These are phyloP conservation scores for Camelina hispida DNA, from an alignment of 345 rosid species.

Conservation along the genomic window DNA sequence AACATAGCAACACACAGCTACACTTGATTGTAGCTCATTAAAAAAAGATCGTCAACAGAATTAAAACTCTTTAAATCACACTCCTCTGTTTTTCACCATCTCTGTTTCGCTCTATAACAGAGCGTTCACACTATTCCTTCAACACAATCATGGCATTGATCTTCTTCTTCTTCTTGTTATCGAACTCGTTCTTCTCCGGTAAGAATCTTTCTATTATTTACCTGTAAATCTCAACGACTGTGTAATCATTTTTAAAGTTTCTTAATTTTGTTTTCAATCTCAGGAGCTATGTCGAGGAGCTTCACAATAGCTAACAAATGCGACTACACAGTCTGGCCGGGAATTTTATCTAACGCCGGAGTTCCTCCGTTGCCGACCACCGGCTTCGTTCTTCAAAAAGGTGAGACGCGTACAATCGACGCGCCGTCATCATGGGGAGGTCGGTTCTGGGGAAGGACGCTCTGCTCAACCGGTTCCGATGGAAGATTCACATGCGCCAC, in stretches of 20 bases:
- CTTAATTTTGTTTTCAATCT: not conserved
- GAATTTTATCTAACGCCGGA: slow-evolving; percentile 74
- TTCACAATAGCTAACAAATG: slow-evolving; percentile 73
- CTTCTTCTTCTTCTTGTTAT: slow-evolving; percentile 4
- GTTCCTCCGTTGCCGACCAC: slow-evolving; percentile 63
- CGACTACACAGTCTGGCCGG: slow-evolving; percentile 81
- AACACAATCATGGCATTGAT: slow-evolving; percentile 22
- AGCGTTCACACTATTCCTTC: not conserved
- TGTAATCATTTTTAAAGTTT: not conserved
- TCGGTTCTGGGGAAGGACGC: slow-evolving; percentile 88
- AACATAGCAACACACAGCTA: not conserved
- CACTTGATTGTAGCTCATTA: not conserved
- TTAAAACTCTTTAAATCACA: not conserved
- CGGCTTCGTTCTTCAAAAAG: slow-evolving; percentile 73
- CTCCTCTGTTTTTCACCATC: slow-evolving; percentile 9
- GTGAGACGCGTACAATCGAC: slow-evolving; percentile 55
- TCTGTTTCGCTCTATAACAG: slow-evolving; percentile 30
- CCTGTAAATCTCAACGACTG: not conserved
- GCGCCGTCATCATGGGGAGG: slow-evolving; percentile 93
- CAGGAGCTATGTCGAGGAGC: slow-evolving; percentile 58
- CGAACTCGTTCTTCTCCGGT: slow-evolving; percentile 12
- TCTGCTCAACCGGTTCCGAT: slow-evolving; percentile 61
- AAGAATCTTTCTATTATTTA: not conserved
- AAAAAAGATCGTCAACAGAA: slow-evolving; percentile 12
- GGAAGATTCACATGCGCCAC: slow-evolving; percentile 75